Percentiles rank a stretch among this genome's conserved stretches.
Evolutionary conservation across 306 rosid species (phyloP).

Genomic region (Ormosia emarginata): DNA sequence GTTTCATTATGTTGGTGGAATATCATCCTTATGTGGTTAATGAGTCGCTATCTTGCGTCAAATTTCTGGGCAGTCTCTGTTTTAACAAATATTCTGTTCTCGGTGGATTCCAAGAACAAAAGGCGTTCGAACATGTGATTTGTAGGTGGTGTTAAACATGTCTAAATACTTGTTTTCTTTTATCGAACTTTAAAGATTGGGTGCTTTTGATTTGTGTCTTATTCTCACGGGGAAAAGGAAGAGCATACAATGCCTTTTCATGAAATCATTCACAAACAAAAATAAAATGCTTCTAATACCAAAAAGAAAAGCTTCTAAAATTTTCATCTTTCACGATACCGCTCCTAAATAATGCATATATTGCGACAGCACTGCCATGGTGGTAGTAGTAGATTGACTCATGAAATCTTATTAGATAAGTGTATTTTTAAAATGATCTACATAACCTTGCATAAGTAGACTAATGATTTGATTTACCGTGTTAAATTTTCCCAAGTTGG

Average conservation of each 20-base stretch:
- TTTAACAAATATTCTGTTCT: constrained; percentile 13
- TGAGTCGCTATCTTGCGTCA: constrained; percentile 10
- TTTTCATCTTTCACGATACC: neutral
- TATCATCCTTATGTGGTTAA: constrained; percentile 18
- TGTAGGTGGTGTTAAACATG: neutral
- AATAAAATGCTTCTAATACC: neutral
- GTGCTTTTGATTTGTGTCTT: neutral
- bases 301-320: neutral
- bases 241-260: neutral
- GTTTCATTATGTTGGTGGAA: constrained; percentile 17
- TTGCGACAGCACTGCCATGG: neutral
- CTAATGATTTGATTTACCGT: neutral
- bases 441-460: no score
- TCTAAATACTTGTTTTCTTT: neutral
- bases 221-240: neutral
- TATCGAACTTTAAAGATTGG: neutral
- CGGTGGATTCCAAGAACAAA: neutral
- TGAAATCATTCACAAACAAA: neutral
- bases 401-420: no score
- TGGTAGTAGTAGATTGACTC: neutral
- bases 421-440: no score
- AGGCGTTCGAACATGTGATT: neutral
- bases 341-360: neutral
- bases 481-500: neutral
- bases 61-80: neutral